Conservation (phyloP, 495 filamentous ascomycete genomes). For the Xylaria palmicola region DNA sequence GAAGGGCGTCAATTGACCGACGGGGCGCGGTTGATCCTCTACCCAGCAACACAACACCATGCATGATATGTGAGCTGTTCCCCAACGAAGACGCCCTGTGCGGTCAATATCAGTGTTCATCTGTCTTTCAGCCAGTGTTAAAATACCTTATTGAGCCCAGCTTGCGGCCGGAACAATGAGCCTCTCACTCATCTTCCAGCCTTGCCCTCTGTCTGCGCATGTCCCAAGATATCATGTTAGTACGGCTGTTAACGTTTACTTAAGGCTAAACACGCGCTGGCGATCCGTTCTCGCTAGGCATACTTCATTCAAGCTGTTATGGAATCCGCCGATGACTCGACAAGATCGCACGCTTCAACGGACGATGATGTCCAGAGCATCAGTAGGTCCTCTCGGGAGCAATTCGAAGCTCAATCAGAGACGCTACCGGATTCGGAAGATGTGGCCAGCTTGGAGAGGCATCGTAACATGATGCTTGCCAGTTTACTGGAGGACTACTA, state of each 20-base stretch:
- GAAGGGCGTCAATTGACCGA: background rate
- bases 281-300: background rate
- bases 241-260: background rate
- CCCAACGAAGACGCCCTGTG: background rate
- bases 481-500: slow-evolving; percentile 32
- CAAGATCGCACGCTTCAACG: background rate
- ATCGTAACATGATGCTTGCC: slow-evolving; percentile 35
- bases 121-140: background rate
- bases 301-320: background rate
- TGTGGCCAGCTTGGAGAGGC: slow-evolving; percentile 22
- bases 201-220: background rate
- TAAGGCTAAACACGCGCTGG: background rate
- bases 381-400: slow-evolving; percentile 7
- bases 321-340: slow-evolving; percentile 15
- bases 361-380: slow-evolving; percentile 17
- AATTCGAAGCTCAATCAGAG: background rate
- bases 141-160: background rate
- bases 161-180: background rate
- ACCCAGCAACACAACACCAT: background rate
- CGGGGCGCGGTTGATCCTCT: background rate
- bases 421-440: background rate
- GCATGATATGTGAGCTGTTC: background rate
- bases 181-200: background rate
- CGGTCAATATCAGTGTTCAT: too few species aligned
- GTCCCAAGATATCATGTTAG: background rate